Evolutionary conservation across 2,329 filamentous ascomycete genomes (phyloP), one percentile per base, ranked within the genome.

Genomic region (Colletotrichum limetticola): DNA sequence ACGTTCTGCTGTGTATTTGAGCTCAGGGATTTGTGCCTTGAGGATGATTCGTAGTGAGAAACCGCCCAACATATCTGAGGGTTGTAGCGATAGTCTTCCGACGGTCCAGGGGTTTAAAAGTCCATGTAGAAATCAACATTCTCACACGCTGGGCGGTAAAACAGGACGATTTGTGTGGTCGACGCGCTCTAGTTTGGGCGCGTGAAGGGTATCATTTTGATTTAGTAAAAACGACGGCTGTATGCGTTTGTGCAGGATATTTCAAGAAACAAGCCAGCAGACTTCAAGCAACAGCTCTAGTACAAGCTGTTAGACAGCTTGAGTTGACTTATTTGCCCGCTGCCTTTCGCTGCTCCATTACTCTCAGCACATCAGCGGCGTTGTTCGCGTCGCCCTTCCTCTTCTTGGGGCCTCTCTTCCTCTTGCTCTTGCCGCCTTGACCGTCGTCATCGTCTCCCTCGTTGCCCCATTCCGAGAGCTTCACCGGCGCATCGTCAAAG

Each of bases 361-460:
- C 93, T 71, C 90, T 90, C 86, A 97, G 84, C 66, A 98, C 94
- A 85, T 97, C 94, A 5, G 89, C 89, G 16, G 91, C 93, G 82
- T 88, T 96, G 79, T 98, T 94, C 72, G 84, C 91, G 80, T 95
- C 93, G 0, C 93, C 93, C 81, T 94, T 95, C 78, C 91, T 89
- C 85, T 94, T 95, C 86, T 93, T 94, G 0, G 88, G 85, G 0
- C 91, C 92, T 75, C 93, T 89, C 83, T 94, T 94, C 76, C 92
- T 86, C 83, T 92, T 91, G 55, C 86, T 79, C 74, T 87, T 86
- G 57, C 85, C 83, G 1, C 85, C 86, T 24, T 76, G 74, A 0
- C 78, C 83, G 1, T 84, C 86, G 2, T 84, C 88, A 4, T 85
- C 87, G 14, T 85, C 88, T 22, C 87, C 88, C 2, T 84, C 88